Conservation (phyloP, 148 eudicot genomes). For the Vaccinium macrocarpon region DNA sequence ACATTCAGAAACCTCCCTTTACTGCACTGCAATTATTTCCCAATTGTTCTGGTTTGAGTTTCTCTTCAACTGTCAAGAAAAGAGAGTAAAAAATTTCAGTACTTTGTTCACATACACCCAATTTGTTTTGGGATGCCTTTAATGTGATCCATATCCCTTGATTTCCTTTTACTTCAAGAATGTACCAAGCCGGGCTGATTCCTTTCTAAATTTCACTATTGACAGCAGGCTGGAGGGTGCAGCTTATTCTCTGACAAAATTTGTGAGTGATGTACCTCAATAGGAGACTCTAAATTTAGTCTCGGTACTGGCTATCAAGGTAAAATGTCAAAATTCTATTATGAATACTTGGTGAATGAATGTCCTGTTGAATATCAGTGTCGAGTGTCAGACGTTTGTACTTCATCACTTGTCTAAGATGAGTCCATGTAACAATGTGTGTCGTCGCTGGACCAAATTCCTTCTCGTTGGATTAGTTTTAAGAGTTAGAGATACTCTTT, state of each 20-base stretch:
- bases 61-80: neutral
- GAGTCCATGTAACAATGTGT: neutral
- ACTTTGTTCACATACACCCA: neutral
- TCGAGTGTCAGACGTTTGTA: neutral
- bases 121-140: neutral
- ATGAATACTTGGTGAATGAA: neutral
- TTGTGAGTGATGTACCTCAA: constrained; percentile 25
- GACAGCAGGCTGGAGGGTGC: constrained; percentile 21
- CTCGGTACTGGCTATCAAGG: constrained; percentile 20
- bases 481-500: neutral
- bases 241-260: constrained; percentile 22
- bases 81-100: neutral
- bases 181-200: constrained; percentile 25
- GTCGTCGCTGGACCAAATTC: neutral
- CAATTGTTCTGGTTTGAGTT: too few relatives aligned
- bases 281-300: constrained; percentile 23
- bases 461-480: neutral
- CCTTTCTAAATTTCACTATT: constrained; percentile 22
- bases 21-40: too few relatives aligned
- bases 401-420: neutral
- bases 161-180: constrained; percentile 20
- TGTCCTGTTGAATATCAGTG: neutral
- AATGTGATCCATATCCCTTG: neutral
- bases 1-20: too few relatives aligned
- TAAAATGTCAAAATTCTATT: neutral